phyloP scores from a whole-genome alignment of 176 grass and related monocot species.

The Juncus inflexus region DNA sequence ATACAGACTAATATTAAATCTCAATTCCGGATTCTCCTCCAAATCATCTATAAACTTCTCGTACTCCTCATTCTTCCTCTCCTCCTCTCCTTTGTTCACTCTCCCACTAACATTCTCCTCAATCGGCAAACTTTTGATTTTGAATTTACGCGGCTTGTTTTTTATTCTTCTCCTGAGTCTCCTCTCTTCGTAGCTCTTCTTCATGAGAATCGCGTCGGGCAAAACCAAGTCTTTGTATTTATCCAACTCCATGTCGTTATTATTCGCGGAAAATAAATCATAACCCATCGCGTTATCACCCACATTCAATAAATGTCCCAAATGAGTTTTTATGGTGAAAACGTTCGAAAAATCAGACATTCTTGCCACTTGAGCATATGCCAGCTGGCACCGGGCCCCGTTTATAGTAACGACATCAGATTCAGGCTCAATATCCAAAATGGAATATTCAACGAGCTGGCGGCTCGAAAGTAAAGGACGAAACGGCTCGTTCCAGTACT shows the following conservation, averaged over 20 bases:
- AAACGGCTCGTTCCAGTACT: constrained; percentile 72
- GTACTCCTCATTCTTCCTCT: constrained; percentile 66
- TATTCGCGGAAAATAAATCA: constrained; percentile 70
- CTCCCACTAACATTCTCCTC: constrained; percentile 44
- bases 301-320: constrained; percentile 68
- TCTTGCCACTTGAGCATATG: constrained; percentile 63
- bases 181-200: constrained; percentile 91
- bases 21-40: constrained; percentile 40
- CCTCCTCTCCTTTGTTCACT: constrained; percentile 48
- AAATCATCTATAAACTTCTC: constrained; percentile 51
- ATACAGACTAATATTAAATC: constrained; percentile 55
- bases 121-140: constrained; percentile 59
- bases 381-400: constrained; percentile 60
- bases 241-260: constrained; percentile 68
- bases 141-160: constrained; percentile 37
- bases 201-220: constrained; percentile 77
- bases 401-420: constrained; percentile 54
- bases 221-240: constrained; percentile 43
- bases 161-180: constrained; percentile 19
- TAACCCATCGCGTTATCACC: constrained; percentile 85
- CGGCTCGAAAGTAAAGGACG: constrained; percentile 57
- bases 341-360: constrained; percentile 73
- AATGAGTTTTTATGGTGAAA: constrained; percentile 67
- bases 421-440: constrained; percentile 75
- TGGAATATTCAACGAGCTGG: constrained; percentile 84